phyloP scores from a whole-genome alignment of 129 eudicot genomes.

The Helianthus tuberosus region DNA sequence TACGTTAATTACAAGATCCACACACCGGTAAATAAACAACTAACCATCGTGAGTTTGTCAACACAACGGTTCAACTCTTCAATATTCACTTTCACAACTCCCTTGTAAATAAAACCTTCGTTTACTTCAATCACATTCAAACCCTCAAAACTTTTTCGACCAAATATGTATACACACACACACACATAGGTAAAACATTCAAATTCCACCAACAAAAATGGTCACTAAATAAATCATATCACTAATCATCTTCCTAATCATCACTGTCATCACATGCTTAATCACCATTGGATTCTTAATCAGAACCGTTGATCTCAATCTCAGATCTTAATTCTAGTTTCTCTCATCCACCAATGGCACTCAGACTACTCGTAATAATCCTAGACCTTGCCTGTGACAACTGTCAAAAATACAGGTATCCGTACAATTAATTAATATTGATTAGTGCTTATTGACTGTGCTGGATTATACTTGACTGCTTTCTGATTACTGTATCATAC shows the following conservation, averaged over 20 bases:
- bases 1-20: too few species aligned
- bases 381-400: too few species aligned
- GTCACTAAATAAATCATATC: conserved; percentile 37
- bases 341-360: conserved; percentile 29
- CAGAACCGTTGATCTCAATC: conserved; percentile 55
- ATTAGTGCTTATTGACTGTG: too few species aligned
- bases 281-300: conserved; percentile 34
- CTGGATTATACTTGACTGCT: too few species aligned
- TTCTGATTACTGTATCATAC: too few species aligned
- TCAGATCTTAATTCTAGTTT: conserved; percentile 51
- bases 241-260: too few species aligned
- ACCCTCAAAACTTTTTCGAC: conserved; percentile 9
- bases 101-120: too few species aligned
- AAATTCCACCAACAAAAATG: conserved; percentile 21
- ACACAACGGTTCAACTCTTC: conserved; percentile 11
- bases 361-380: neutral
- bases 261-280: conserved; percentile 39
- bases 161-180: conserved; percentile 28
- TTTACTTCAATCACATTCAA: conserved; percentile 37
- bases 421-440: too few species aligned
- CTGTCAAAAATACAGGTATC: too few species aligned
- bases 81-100: conserved; percentile 19
- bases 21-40: too few species aligned
- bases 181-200: conserved; percentile 16
- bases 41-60: too few species aligned